phyloP scores from a whole-genome alignment of 345 rosid genomes.

The sweet orange (Citrus sinensis) region DNA sequence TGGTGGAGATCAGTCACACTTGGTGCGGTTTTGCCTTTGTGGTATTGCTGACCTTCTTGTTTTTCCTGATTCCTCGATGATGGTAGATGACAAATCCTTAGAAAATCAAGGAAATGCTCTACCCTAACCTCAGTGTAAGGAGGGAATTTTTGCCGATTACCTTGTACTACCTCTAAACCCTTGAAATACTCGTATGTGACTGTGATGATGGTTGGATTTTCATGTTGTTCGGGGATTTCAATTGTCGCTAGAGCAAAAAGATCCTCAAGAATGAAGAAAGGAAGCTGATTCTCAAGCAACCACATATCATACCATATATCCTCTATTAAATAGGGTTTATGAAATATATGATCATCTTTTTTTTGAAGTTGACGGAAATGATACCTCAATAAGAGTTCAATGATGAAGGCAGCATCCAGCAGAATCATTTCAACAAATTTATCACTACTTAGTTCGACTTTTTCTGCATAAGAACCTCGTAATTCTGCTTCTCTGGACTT shows the following conservation, averaged over 20 bases:
- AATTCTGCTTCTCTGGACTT: too few relatives aligned
- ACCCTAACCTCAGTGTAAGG: background rate
- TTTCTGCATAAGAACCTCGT: background rate
- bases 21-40: background rate
- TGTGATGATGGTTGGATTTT: background rate
- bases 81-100: slow-evolving; percentile 1
- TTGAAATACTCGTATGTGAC: background rate
- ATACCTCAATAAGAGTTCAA: background rate
- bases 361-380: background rate
- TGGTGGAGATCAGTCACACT: slow-evolving; percentile 11
- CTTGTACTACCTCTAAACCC: background rate
- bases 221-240: background rate
- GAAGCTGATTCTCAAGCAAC: slow-evolving; percentile 17
- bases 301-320: slow-evolving; percentile 1
- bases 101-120: background rate
- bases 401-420: slow-evolving; percentile 11
- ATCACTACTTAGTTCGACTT: background rate
- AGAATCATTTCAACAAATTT: slow-evolving; percentile 2
- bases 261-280: slow-evolving; percentile 10
- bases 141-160: background rate
- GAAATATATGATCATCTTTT: background rate
- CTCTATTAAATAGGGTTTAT: background rate
- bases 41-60: background rate
- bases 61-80: background rate
- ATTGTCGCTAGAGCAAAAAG: background rate